Evolutionary conservation across 2,329 filamentous ascomycete species (phyloP).

Genomic region (Pseudocercospora macadamiae): DNA sequence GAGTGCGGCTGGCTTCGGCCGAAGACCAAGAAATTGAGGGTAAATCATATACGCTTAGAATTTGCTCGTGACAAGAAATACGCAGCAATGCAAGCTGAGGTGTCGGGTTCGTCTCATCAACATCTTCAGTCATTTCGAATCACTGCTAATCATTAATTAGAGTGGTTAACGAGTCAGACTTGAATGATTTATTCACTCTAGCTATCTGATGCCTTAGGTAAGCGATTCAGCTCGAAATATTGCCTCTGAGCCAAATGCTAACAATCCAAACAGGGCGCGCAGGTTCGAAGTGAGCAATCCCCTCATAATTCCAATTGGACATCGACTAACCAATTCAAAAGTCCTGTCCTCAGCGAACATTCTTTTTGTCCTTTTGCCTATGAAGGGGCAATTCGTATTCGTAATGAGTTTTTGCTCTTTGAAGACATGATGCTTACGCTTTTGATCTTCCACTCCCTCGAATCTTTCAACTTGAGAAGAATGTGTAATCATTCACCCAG

Average conservation of each 20-base stretch:
- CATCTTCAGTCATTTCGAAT: background rate
- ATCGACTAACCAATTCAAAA: too few relatives aligned
- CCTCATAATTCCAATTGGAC: too few relatives aligned
- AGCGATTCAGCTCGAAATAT: conserved; percentile 1
- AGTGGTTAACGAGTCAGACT: conserved; percentile 30
- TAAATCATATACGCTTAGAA: background rate
- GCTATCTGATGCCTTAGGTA: conserved; percentile 27
- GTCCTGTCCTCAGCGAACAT: conserved; percentile 20
- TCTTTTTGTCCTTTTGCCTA: background rate
- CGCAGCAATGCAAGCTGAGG: background rate
- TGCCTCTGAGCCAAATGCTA: background rate
- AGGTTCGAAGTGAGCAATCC: conserved; percentile 17
- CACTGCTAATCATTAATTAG: too few relatives aligned
- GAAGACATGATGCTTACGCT: background rate
- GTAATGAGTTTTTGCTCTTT: conserved; percentile 1
- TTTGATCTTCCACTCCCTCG: too few relatives aligned
- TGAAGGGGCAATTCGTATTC: too few relatives aligned
- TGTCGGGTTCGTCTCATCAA: too few relatives aligned
- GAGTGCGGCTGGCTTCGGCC: background rate
- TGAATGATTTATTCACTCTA: conserved; percentile 16
- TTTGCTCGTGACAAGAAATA: background rate
- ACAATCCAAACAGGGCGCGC: background rate
- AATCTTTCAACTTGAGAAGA: too few relatives aligned
- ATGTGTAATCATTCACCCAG: background rate
- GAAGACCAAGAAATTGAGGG: background rate